Evolutionary conservation across 202 grass and related monocot species (phyloP).

Genomic region (Brachypodium distachyon): DNA sequence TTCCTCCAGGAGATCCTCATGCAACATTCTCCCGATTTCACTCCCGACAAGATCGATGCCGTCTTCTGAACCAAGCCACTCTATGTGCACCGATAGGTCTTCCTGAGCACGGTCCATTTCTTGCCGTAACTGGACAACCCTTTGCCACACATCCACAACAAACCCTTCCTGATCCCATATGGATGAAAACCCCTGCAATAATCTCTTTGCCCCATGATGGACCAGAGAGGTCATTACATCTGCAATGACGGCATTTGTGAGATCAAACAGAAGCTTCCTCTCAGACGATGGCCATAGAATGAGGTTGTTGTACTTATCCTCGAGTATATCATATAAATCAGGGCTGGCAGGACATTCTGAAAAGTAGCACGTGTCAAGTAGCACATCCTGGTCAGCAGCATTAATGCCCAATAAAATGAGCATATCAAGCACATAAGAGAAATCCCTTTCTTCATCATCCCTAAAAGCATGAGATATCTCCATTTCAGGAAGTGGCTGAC

Average conservation of each 20-base stretch:
- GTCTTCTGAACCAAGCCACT: constrained; percentile 47
- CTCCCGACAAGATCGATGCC: constrained; percentile 33
- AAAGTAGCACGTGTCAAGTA: constrained; percentile 42
- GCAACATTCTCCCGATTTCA: constrained; percentile 40
- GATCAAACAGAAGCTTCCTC: constrained; percentile 88
- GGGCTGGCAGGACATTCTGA: constrained; percentile 25
- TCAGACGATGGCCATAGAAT: constrained; percentile 55
- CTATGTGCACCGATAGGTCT: constrained; percentile 34
- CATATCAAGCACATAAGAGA: constrained; percentile 73
- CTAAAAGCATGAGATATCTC: constrained; percentile 40
- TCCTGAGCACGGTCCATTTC: constrained; percentile 36
- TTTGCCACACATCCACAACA: constrained; percentile 61
- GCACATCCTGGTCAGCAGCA: constrained; percentile 31
- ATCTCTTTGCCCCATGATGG: constrained; percentile 4
- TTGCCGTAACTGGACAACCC: constrained; percentile 34
- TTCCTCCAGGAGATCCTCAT: constrained; percentile 65
- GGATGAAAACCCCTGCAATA: constrained; percentile 16
- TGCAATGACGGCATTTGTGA: constrained; percentile 43
- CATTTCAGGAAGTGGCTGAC: constrained; percentile 35
- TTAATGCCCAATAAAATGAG: constrained; percentile 44
- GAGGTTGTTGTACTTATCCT: constrained; percentile 60
- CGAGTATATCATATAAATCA: constrained; percentile 53
- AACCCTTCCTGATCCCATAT: constrained; percentile 42
- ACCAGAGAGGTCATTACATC: constrained; percentile 36
- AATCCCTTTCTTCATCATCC: constrained; percentile 83